A percentile compares a stretch with the other conserved stretches of the same genome.
These are phyloP conservation scores for Neoascochyta sp. DNA, from an alignment of 2,329 filamentous ascomycete species.

Conservation along the genomic window DNA sequence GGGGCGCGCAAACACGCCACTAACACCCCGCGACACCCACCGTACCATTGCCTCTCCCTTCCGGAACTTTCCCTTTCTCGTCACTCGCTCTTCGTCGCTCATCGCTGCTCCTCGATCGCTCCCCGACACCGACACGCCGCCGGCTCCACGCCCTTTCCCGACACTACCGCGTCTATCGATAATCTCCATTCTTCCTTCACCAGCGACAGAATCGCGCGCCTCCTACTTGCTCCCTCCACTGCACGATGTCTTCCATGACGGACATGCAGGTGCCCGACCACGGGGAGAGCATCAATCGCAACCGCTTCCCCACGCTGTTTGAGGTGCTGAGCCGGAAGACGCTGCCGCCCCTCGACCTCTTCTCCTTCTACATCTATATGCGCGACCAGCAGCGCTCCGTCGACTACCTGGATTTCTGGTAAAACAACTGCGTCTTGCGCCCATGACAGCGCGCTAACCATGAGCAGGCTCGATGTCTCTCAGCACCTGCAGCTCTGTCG, in stretches of 20 bases:
- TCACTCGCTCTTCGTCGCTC: conserved; percentile 21
- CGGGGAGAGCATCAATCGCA: conserved; percentile 50
- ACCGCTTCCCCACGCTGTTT: conserved; percentile 88
- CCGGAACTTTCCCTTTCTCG: conserved; percentile 3
- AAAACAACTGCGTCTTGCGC: conserved; percentile 32
- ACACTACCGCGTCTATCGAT: conserved; percentile 18
- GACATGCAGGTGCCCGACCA: too few relatives aligned
- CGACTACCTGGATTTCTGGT: conserved; percentile 99
- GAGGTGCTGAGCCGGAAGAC: conserved; percentile 93
- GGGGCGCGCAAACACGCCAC: conserved; percentile 19
- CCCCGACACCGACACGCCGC: conserved; percentile 9
- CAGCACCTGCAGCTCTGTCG: conserved; percentile 98
- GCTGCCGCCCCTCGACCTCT: conserved; percentile 91
- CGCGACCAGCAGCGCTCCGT: conserved; percentile 96
- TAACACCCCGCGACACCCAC: conserved; percentile 8
- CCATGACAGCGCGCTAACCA: conserved; percentile 15
- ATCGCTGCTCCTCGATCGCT: conserved; percentile 9
- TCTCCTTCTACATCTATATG: conserved; percentile 99
- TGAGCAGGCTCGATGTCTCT: conserved; percentile 90
- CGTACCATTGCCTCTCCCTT: conserved; percentile 6
- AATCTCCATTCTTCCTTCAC: conserved; percentile 12
- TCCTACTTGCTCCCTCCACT: too few relatives aligned
- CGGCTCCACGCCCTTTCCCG: conserved; percentile 18
- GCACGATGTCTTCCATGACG: conserved; percentile 2
- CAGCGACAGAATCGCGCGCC: conserved; percentile 18